Evolutionary conservation across 352 stramenopile species (phyloP).

Genomic region (Aphanomyces stellatus): DNA sequence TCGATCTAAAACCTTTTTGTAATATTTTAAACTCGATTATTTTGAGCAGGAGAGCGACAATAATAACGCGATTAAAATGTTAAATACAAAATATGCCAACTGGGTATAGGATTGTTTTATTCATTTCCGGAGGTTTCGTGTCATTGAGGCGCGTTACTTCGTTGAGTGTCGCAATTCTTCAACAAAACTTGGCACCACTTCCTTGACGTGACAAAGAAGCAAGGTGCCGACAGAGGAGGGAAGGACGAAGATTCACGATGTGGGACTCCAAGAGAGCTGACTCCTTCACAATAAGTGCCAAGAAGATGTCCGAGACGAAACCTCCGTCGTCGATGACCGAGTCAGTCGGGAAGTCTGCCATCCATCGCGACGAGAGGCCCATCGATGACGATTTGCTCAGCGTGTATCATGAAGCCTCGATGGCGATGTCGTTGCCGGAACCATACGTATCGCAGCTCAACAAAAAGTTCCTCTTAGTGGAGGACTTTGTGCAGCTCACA

Average conservation of each 20-base stretch:
- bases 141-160: background rate
- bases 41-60: too few species aligned
- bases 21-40: too few species aligned
- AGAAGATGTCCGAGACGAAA: background rate
- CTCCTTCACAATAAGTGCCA: background rate
- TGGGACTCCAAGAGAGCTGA: background rate
- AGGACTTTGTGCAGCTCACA: conserved; percentile 53
- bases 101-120: background rate
- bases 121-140: background rate
- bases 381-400: background rate
- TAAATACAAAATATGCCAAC: background rate
- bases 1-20: too few species aligned
- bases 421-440: conserved; percentile 42
- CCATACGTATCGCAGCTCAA: conserved; percentile 59
- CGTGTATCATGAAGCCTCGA: conserved; percentile 11
- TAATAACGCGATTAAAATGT: too few species aligned
- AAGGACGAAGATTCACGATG: background rate
- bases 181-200: too few species aligned
- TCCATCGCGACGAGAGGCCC: background rate
- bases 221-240: background rate
- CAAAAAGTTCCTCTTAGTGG: conserved; percentile 45
- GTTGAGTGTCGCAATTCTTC: background rate
- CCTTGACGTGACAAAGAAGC: too few species aligned
- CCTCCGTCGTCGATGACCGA: background rate
- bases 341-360: background rate